phyloP scores from a whole-genome alignment of 352 stramenopile species.

The Pythium insidiosum region DNA sequence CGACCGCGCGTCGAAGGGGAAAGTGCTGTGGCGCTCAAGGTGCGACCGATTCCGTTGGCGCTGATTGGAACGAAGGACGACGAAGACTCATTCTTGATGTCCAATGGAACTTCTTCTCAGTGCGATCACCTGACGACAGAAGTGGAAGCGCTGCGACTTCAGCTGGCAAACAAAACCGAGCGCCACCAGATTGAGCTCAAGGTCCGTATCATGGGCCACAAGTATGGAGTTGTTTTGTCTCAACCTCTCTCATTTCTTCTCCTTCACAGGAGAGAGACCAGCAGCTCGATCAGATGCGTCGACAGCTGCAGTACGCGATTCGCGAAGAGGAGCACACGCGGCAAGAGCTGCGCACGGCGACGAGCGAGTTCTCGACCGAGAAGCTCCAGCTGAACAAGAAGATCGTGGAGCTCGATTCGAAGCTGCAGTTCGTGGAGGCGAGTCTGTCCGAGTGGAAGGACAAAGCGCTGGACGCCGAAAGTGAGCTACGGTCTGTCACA shows the following conservation, averaged over 20 bases:
- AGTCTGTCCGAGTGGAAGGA: conserved; percentile 68
- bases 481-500: conserved; percentile 29
- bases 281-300: conserved; percentile 57
- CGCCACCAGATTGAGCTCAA: conserved; percentile 60
- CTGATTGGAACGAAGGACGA: background rate
- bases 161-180: conserved; percentile 40
- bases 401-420: conserved; percentile 60
- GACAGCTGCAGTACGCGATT: conserved; percentile 56
- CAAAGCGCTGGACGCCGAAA: conserved; percentile 47
- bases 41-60: conserved; percentile 6
- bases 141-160: conserved; percentile 40
- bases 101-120: too few species aligned
- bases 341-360: conserved; percentile 44
- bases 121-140: conserved; percentile 41
- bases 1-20: conserved; percentile 50
- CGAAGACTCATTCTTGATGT: too few species aligned
- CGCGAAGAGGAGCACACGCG: conserved; percentile 55
- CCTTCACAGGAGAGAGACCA: conserved; percentile 33
- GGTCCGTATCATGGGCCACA: conserved; percentile 3
- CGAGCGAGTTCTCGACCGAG: conserved; percentile 41
- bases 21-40: conserved; percentile 47
- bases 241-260: background rate
- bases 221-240: background rate
- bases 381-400: conserved; percentile 60
- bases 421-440: conserved; percentile 53